A percentile compares a stretch with the other conserved stretches of the same genome.
Evolutionary conservation across 2,329 filamentous ascomycete genomes (phyloP).

Genomic region (Lizonia empirigonia): DNA sequence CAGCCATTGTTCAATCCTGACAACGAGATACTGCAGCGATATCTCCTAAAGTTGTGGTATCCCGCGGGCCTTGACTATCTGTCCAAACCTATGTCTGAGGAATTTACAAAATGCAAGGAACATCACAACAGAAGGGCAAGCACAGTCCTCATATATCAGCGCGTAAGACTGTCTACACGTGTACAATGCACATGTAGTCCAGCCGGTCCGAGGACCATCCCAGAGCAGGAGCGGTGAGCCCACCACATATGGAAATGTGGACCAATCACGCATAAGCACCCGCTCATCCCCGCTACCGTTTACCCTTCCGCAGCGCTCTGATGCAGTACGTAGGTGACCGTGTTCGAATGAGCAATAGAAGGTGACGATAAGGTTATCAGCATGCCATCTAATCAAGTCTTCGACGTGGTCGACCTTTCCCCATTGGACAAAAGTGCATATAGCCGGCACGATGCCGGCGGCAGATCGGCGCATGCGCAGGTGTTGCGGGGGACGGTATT

Average conservation of each 20-base stretch:
- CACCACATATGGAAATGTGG: neutral
- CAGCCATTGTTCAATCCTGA: neutral
- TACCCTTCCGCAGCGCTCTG: neutral
- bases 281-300: neutral
- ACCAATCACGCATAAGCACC: neutral
- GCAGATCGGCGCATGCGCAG: neutral
- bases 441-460: conserved; percentile 12
- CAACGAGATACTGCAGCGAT: too few species aligned
- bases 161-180: neutral
- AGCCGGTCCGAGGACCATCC: neutral
- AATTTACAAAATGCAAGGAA: neutral
- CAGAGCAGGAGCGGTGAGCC: conserved; percentile 7
- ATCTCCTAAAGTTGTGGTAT: too few species aligned
- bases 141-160: neutral
- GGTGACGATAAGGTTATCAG: conserved; percentile 38
- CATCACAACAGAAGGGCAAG: neutral
- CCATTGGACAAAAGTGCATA: conserved; percentile 12
- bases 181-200: neutral
- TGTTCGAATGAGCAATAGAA: conserved; percentile 3
- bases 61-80: too few species aligned
- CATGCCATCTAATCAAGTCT: conserved; percentile 20
- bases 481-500: neutral
- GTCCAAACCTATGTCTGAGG: neutral
- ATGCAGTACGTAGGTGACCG: neutral
- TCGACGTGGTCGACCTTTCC: conserved; percentile 13